phyloP scores from a whole-genome alignment of 441 rosid genomes.

The Capsella rubella region DNA sequence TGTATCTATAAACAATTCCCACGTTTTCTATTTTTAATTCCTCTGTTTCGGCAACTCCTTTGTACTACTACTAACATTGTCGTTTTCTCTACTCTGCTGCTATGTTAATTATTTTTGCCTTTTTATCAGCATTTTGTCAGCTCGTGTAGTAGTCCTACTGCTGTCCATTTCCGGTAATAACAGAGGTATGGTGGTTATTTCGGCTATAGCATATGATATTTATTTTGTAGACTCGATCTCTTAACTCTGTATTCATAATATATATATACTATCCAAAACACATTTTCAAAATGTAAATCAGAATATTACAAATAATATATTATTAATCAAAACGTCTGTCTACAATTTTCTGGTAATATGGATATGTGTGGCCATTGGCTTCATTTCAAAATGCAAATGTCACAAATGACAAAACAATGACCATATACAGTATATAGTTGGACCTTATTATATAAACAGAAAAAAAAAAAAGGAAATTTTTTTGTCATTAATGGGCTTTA shows the following conservation, averaged over 20 bases:
- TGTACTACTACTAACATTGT: conserved; percentile 22
- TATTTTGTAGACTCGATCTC: not conserved
- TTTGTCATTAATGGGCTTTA: conserved; percentile 9
- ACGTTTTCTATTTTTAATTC: not conserved
- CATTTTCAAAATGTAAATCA: not conserved
- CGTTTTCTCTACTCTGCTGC: not conserved
- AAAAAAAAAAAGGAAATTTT: not conserved
- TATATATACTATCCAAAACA: not conserved
- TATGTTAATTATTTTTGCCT: conserved; percentile 2
- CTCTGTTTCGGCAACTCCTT: conserved; percentile 11
- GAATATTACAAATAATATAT: not conserved
- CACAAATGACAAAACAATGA: not conserved
- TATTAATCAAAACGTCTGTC: not conserved
- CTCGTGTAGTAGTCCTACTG: not conserved
- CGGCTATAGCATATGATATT: not conserved
- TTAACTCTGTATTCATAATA: not conserved
- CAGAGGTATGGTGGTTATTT: conserved; percentile 4
- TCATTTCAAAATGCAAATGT: too few species aligned
- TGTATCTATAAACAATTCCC: too few species aligned
- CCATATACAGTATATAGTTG: not conserved
- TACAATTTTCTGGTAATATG: too few species aligned
- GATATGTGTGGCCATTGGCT: too few species aligned
- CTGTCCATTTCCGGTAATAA: not conserved
- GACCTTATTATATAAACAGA: not conserved
- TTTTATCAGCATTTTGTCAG: conserved; percentile 5